A percentile compares a stretch with the other conserved stretches of the same genome.
These are phyloP conservation scores for Neurospora cerealis DNA, from an alignment of 495 filamentous ascomycete species.

Conservation along the genomic window DNA sequence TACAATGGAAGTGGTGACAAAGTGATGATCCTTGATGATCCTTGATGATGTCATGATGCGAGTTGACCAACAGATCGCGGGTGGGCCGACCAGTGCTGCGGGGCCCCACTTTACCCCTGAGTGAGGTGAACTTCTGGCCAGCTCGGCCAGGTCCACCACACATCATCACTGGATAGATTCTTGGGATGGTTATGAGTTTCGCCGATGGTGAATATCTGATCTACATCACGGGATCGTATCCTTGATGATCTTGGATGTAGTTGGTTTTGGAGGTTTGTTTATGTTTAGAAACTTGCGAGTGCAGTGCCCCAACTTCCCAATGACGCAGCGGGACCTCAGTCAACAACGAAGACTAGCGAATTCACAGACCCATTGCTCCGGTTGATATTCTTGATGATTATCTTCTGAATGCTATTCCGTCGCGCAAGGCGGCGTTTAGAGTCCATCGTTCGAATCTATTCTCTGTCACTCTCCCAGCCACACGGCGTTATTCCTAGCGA, in stretches of 20 bases:
- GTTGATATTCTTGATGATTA: neutral
- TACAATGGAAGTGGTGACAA: neutral
- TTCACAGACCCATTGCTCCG: neutral
- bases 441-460: no score
- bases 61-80: neutral
- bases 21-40: neutral
- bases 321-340: neutral
- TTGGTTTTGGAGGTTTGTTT: neutral
- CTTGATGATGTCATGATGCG: slow-evolving; percentile 9
- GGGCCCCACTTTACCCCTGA: neutral
- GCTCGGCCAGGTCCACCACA: neutral
- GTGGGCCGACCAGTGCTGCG: neutral
- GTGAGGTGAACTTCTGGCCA: neutral
- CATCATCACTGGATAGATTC: neutral
- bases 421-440: no score
- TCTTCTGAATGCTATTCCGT: neutral
- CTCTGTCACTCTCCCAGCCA: no score
- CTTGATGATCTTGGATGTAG: neutral
- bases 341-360: neutral
- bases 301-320: neutral
- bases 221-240: neutral
- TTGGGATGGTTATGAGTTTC: neutral
- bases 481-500: neutral
- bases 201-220: neutral
- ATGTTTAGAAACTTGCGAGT: neutral